These are phyloP conservation scores for Naganishia albida DNA, from an alignment of 1,284 basidiomycete genomes.

Conservation along the genomic window DNA sequence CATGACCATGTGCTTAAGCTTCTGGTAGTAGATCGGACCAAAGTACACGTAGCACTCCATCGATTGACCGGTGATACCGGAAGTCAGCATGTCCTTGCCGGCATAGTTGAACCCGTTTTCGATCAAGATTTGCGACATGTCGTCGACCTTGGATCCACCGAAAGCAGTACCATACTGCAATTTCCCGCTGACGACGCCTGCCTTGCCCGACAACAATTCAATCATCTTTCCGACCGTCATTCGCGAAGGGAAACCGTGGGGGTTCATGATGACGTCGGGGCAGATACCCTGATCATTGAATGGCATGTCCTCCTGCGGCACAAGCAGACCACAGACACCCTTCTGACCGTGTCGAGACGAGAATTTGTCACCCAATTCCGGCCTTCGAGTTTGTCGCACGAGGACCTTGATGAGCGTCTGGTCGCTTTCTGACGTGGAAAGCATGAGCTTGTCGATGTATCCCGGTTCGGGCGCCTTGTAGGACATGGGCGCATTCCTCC, in stretches of 20 bases:
- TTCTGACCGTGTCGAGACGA: conserved; percentile 98
- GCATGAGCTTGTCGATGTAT: conserved; percentile 96
- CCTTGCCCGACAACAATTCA: conserved; percentile 93
- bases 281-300: conserved; percentile 97
- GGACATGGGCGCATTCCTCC: conserved; percentile 82
- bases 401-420: conserved; percentile 99
- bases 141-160: conserved; percentile 97
- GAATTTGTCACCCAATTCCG: conserved; percentile 98
- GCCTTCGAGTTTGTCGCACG: conserved; percentile 92
- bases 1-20: conserved; percentile 85
- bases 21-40: conserved; percentile 97
- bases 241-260: conserved; percentile 98
- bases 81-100: conserved; percentile 97
- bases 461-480: conserved; percentile 92
- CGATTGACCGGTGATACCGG: conserved; percentile 94
- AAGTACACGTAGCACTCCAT: conserved; percentile 98
- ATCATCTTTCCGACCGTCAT: conserved; percentile 99
- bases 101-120: conserved; percentile 95
- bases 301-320: conserved; percentile 98
- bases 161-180: conserved; percentile 76
- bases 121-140: conserved; percentile 94
- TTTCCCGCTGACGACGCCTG: conserved; percentile 52
- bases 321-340: conserved; percentile 96
- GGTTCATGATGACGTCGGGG: conserved; percentile 99
- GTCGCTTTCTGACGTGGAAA: conserved; percentile 90